Percentiles rank a stretch among this genome's conserved stretches.
These are phyloP conservation scores for Floccularia luteovirens DNA, from an alignment of 768 basidiomycete species.

Conservation along the genomic window DNA sequence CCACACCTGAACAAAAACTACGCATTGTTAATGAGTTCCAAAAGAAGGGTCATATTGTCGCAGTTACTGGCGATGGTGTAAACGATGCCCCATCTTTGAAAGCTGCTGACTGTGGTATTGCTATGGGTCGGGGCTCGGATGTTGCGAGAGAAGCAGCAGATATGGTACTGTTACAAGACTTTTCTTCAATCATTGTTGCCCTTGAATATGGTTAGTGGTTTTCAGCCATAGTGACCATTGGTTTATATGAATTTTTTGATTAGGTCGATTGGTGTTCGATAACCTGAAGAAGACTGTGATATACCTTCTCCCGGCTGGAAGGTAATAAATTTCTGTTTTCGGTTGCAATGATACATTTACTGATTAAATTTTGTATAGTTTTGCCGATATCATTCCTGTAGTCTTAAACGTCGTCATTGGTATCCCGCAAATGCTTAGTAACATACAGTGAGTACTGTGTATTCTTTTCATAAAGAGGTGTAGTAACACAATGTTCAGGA, in stretches of 20 bases:
- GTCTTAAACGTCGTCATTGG: conserved; percentile 35
- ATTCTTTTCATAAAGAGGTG: not conserved
- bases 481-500: conserved; percentile 7
- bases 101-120: conserved; percentile 55
- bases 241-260: not conserved
- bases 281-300: conserved; percentile 52
- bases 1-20: conserved; percentile 58
- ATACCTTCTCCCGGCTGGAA: conserved; percentile 43
- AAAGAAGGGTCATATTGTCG: conserved; percentile 41
- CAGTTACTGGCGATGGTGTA: conserved; percentile 63
- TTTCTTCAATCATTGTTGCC: conserved; percentile 56
- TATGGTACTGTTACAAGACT: conserved; percentile 57
- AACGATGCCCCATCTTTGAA: conserved; percentile 55
- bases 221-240: not conserved
- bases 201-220: conserved; percentile 42
- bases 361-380: conserved; percentile 20
- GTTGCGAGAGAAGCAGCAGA: conserved; percentile 54
- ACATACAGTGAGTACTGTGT: conserved; percentile 26
- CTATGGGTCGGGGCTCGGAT: conserved; percentile 46
- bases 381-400: conserved; percentile 57
- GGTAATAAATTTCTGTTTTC: conserved; percentile 19
- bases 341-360: not conserved
- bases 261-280: conserved; percentile 52
- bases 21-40: conserved; percentile 57
- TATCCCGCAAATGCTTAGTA: conserved; percentile 27